Base-by-base conservation (phyloP, 169 alveolate genomes). In the Eimeria mitis region DNA sequence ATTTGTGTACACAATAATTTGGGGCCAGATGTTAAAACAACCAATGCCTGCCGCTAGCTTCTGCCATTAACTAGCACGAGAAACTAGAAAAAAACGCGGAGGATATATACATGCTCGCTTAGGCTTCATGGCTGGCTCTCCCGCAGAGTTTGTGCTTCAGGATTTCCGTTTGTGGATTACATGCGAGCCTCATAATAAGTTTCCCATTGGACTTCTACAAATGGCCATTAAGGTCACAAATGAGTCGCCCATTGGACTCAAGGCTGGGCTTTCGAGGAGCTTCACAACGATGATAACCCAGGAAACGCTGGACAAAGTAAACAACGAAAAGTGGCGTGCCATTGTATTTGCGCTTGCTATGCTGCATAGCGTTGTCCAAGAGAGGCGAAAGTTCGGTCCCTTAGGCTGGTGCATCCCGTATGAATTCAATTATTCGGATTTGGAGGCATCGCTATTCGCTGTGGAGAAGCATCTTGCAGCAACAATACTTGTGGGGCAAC, bases 381-480 rank as follows among this genome's bases (percentile, higher is more conserved):
- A 99, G 98, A 96, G 99, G 95, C 97, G 99, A 90, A 99, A 99
- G 96, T 99, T 98, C 98, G 99, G 99, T 63, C 79, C 83, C 31
- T 78, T 99, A 49, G 99, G 99, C 65, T 99, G 99, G 99, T 99
- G 99, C 97, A 98, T 99, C 65, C 99, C 99, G 52, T 99, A 99
- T 95, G 99, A 99, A 96, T 99, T 98, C 98, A 99, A 98, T 97
- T 98, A 98, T 97, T 98, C 99, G 14, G 99, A 99, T 96, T 97
- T 99, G 73, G 99, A 99, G 96, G 99, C 99, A 21, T 98, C 99
- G 31, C 98, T 98, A 42, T 94, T 97, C 68, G 99, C 98, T 97
- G 97, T 99, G 83, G 99, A 99, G 95, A 98, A 98, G 96, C 99
- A 99, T 96, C 97, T 98, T 76, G 98, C 99, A n/a, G 97, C 99